phyloP scores from a whole-genome alignment of 2,329 filamentous ascomycete species.

The Aspergillus luchuensis region DNA sequence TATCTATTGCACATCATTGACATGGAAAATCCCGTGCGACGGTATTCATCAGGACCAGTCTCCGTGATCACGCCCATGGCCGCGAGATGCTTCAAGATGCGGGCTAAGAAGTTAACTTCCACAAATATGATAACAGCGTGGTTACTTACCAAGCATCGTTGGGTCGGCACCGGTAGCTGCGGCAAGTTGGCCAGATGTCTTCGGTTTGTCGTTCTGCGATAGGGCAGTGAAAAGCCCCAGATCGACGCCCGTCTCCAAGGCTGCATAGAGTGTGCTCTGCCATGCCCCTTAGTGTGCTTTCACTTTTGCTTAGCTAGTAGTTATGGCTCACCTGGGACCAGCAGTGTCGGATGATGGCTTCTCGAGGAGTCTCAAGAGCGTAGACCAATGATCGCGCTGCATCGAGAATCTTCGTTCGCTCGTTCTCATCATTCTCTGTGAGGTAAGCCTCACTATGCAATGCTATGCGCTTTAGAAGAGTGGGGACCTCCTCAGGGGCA shows the following conservation, averaged over 20 bases:
- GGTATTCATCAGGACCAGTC: slow-evolving; percentile 35
- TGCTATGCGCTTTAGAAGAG: slow-evolving; percentile 15
- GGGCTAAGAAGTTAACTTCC: slow-evolving; percentile 17
- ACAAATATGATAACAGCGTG: background rate
- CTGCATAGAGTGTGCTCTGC: slow-evolving; percentile 23
- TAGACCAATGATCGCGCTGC: slow-evolving; percentile 21
- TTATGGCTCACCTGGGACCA: slow-evolving; percentile 44
- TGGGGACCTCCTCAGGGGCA: slow-evolving; percentile 14
- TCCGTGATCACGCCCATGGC: slow-evolving; percentile 40
- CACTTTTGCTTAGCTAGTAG: background rate
- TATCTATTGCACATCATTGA: slow-evolving; percentile 28
- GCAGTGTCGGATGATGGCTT: slow-evolving; percentile 52
- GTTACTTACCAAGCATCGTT: slow-evolving; percentile 7
- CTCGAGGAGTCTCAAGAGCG: slow-evolving; percentile 49
- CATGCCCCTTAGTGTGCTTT: background rate
- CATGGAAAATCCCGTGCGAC: slow-evolving; percentile 34
- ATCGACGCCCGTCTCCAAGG: slow-evolving; percentile 27
- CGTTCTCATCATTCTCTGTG: slow-evolving; percentile 9
- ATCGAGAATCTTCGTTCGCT: slow-evolving; percentile 20
- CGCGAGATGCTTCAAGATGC: slow-evolving; percentile 39
- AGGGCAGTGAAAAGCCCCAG: slow-evolving; percentile 27
- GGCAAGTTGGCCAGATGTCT: slow-evolving; percentile 25
- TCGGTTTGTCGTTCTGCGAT: slow-evolving; percentile 26
- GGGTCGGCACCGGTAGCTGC: slow-evolving; percentile 22
- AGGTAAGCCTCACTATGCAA: slow-evolving; percentile 13